Conservation (phyloP, 2,329 filamentous ascomycete genomes). For the Xylaria polymorpha region DNA sequence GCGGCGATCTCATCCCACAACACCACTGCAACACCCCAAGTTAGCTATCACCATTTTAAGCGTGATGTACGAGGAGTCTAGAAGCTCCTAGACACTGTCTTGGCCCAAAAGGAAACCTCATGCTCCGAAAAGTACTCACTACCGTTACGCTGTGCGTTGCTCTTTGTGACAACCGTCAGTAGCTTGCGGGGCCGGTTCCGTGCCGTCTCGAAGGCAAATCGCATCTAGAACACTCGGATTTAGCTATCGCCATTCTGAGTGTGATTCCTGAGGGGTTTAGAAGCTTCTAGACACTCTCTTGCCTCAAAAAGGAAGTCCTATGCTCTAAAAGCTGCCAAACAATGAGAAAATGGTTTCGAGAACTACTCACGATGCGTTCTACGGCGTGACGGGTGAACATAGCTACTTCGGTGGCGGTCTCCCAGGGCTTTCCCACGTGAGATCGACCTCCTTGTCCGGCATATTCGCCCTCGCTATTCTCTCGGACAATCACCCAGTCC, state of each 20-base stretch:
- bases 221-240: slow-evolving; percentile 52
- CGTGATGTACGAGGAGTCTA: too few species aligned
- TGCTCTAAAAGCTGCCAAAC: too few species aligned
- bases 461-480: slow-evolving; percentile 76
- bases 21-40: slow-evolving; percentile 57
- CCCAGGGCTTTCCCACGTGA: slow-evolving; percentile 68
- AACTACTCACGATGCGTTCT: slow-evolving; percentile 58
- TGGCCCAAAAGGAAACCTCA: too few species aligned
- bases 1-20: slow-evolving; percentile 73
- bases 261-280: too few species aligned
- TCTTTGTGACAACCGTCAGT: slow-evolving; percentile 73
- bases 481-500: slow-evolving; percentile 74
- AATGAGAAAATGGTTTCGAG: too few species aligned
- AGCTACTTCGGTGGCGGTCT: slow-evolving; percentile 70
- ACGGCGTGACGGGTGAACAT: slow-evolving; percentile 72
- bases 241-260: too few species aligned
- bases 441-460: slow-evolving; percentile 72
- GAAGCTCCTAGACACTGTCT: too few species aligned
- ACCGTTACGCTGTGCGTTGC: slow-evolving; percentile 72
- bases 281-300: too few species aligned
- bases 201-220: slow-evolving; percentile 72
- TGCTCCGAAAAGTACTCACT: slow-evolving; percentile 43
- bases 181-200: slow-evolving; percentile 66
- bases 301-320: too few species aligned
- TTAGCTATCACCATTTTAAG: too few species aligned